Evolutionary conservation across 192 early-diverging fungal genomes (phyloP).

Genomic region (Coemansia sp.): DNA sequence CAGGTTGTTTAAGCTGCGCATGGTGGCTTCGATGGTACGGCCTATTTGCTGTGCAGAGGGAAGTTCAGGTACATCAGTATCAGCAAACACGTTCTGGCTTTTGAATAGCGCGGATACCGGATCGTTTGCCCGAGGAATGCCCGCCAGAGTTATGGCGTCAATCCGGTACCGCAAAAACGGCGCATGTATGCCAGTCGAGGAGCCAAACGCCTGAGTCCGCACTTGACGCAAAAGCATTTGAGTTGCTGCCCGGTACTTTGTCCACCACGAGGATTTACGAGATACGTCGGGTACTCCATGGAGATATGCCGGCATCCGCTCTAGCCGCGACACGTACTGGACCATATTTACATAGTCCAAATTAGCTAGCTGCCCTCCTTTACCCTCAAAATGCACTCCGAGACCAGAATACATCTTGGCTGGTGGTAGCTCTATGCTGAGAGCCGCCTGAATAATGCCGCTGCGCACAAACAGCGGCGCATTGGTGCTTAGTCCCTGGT

Average conservation of each 20-base stretch:
- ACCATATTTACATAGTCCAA: slow-evolving; percentile 85
- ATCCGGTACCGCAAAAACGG: slow-evolving; percentile 65
- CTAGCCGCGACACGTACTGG: slow-evolving; percentile 54
- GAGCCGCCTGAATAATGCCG: slow-evolving; percentile 81
- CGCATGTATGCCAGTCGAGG: slow-evolving; percentile 37
- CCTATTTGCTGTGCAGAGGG: slow-evolving; percentile 17
- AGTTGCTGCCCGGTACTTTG: slow-evolving; percentile 23
- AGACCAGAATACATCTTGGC: slow-evolving; percentile 56
- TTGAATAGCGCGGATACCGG: slow-evolving; percentile 1
- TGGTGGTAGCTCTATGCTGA: slow-evolving; percentile 83
- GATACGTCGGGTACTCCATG: slow-evolving; percentile 34
- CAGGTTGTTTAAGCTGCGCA: slow-evolving; percentile 86
- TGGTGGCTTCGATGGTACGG: slow-evolving; percentile 72
- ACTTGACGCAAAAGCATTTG: slow-evolving; percentile 39
- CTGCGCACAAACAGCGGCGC: slow-evolving; percentile 49
- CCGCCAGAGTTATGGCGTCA: slow-evolving; percentile 68
- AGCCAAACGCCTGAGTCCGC: slow-evolving; percentile 42
- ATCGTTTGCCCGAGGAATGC: slow-evolving; percentile 30
- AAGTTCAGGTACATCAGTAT: slow-evolving; percentile 2
- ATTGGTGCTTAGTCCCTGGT: slow-evolving; percentile 65
- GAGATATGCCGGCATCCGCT: slow-evolving; percentile 51
- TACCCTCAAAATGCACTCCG: slow-evolving; percentile 78
- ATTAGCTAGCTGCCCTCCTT: slow-evolving; percentile 90
- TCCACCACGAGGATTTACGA: slow-evolving; percentile 2
- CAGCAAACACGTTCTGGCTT: background rate